A percentile compares a stretch with the other conserved stretches of the same genome.
Evolutionary conservation across 1,284 basidiomycete species (phyloP).

Genomic region (Puccinia polysora): DNA sequence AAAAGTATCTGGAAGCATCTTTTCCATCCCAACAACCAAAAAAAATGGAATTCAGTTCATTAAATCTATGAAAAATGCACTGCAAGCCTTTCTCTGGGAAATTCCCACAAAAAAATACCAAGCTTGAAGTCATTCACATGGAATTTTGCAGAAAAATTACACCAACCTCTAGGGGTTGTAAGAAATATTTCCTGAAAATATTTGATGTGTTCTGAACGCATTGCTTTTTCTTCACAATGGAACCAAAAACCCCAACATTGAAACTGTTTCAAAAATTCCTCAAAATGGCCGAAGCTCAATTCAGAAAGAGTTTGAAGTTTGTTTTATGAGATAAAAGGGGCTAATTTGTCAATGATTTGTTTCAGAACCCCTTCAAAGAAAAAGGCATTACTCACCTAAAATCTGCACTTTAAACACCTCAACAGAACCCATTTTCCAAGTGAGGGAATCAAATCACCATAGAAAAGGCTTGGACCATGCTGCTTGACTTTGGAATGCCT

Average conservation of each 20-base stretch:
- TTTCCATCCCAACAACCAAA: no score
- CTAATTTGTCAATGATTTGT: not conserved
- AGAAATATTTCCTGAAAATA: not conserved
- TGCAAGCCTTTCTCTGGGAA: no score
- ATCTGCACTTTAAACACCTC: not conserved
- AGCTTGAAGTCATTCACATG: no score
- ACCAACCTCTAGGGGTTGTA: not conserved
- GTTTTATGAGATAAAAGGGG: no score
- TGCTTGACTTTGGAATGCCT: not conserved
- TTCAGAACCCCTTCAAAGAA: not conserved
- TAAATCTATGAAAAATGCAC: no score
- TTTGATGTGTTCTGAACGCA: not conserved
- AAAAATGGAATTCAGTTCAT: no score
- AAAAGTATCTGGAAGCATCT: no score
- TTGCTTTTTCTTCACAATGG: not conserved
- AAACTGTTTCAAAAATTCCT: not conserved
- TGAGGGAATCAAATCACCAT: conserved; percentile 1
- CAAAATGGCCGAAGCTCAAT: not conserved
- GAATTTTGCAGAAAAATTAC: no score
- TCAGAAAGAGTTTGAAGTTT: no score
- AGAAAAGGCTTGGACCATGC: not conserved
- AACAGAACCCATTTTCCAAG: conserved; percentile 9
- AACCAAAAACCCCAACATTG: not conserved
- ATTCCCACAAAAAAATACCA: no score
- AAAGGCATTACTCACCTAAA: not conserved